Percentiles rank a stretch among this genome's conserved stretches.
Evolutionary conservation across 495 filamentous ascomycete species (phyloP).

Genomic region (Darksidea phi): DNA sequence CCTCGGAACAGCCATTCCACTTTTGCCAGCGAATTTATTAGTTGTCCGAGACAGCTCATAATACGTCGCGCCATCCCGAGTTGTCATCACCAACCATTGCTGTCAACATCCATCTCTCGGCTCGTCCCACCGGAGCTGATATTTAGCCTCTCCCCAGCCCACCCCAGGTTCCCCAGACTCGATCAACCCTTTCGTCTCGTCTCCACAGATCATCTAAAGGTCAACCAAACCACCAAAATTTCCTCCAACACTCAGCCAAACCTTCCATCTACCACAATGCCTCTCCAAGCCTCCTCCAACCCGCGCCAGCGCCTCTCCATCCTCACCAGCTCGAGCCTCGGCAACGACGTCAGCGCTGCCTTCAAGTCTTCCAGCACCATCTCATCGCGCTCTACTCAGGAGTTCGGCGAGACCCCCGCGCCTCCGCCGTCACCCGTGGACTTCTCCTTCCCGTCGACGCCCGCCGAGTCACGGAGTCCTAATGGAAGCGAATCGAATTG

Average conservation of each 20-base stretch:
- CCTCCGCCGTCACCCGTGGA: constrained; percentile 39
- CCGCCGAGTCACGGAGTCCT: constrained; percentile 27
- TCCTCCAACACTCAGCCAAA: neutral
- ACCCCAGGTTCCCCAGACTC: constrained; percentile 19
- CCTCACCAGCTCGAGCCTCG: constrained; percentile 37
- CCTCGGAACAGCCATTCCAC: constrained; percentile 28
- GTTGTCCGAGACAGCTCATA: constrained; percentile 33
- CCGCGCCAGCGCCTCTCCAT: constrained; percentile 39
- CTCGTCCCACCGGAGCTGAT: neutral
- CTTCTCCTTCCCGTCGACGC: constrained; percentile 35
- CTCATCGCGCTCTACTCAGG: constrained; percentile 19
- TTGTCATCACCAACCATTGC: constrained; percentile 1
- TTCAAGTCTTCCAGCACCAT: constrained; percentile 35
- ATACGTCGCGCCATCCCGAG: constrained; percentile 8
- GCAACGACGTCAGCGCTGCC: constrained; percentile 38
- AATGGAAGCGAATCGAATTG: constrained; percentile 26
- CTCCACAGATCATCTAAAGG: neutral
- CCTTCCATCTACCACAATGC: constrained; percentile 24
- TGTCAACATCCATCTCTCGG: neutral
- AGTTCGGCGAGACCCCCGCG: constrained; percentile 34
- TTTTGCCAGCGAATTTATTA: constrained; percentile 32
- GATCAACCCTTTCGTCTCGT: neutral
- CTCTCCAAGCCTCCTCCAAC: constrained; percentile 23
- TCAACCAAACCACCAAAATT: neutral
- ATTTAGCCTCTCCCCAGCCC: neutral